Evolutionary conservation across 1,284 basidiomycete species (phyloP).

Genomic region (Ustilago tritici): DNA sequence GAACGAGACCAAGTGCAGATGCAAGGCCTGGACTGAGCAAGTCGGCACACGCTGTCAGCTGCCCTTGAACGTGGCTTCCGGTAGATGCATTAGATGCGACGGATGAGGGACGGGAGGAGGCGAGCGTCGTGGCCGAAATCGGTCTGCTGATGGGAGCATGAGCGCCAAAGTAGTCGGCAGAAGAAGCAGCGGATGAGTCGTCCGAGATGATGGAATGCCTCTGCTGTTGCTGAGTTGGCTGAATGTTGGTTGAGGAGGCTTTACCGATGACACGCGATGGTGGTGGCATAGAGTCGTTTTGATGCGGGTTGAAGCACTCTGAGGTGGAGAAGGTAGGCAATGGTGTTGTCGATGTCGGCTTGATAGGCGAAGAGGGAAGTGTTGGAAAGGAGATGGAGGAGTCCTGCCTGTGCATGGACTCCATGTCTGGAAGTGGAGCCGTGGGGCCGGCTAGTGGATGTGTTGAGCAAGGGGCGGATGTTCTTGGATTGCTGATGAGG

Average conservation of each 20-base stretch:
- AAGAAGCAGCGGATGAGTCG: constrained; percentile 43
- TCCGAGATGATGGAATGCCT: constrained; percentile 45
- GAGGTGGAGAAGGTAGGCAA: constrained; percentile 28
- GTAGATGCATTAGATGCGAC: constrained; percentile 50
- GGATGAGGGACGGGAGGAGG: constrained; percentile 55
- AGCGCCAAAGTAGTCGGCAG: constrained; percentile 27
- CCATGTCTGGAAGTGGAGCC: constrained; percentile 17
- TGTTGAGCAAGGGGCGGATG: not conserved
- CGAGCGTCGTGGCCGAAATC: constrained; percentile 34
- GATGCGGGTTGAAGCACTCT: constrained; percentile 18
- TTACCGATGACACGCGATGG: constrained; percentile 14
- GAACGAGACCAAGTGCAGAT: constrained; percentile 53
- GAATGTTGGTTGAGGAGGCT: constrained; percentile 5
- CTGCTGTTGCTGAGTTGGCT: constrained; percentile 13
- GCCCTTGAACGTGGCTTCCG: constrained; percentile 38
- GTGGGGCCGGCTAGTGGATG: not conserved
- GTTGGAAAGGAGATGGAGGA: constrained; percentile 50
- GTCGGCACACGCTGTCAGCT: constrained; percentile 46
- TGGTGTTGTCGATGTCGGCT: constrained; percentile 6
- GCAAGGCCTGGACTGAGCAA: constrained; percentile 57
- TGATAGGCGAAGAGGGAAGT: constrained; percentile 31
- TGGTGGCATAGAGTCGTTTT: constrained; percentile 21
- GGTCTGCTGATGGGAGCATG: constrained; percentile 28
- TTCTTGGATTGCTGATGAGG: not conserved
- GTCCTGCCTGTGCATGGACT: constrained; percentile 25